Evolutionary conservation across 2,329 filamentous ascomycete species (phyloP).

Genomic region (Stromatinia cepivora): DNA sequence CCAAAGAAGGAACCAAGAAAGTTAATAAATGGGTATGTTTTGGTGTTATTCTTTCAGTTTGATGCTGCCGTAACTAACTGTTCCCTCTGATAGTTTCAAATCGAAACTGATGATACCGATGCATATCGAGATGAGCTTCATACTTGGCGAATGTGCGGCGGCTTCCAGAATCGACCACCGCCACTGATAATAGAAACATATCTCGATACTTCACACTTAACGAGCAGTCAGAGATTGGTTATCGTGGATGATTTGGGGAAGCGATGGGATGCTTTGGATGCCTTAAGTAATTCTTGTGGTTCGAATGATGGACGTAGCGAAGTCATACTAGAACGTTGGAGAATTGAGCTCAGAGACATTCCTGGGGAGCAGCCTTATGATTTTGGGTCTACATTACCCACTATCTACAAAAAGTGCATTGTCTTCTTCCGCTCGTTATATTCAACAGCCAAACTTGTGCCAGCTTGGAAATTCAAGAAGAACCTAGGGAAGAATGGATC

Average conservation of each 20-base stretch:
- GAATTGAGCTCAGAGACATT: slow-evolving; percentile 71
- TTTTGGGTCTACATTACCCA: slow-evolving; percentile 69
- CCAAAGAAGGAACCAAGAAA: slow-evolving; percentile 58
- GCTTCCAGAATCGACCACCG: slow-evolving; percentile 73
- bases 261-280: slow-evolving; percentile 87
- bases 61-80: background rate
- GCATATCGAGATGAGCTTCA: slow-evolving; percentile 78
- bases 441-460: slow-evolving; percentile 76
- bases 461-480: slow-evolving; percentile 79
- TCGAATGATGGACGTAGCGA: slow-evolving; percentile 49
- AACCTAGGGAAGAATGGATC: slow-evolving; percentile 68
- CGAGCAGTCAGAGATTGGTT: slow-evolving; percentile 82
- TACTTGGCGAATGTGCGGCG: slow-evolving; percentile 78
- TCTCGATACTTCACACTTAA: slow-evolving; percentile 75
- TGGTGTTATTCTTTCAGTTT: background rate
- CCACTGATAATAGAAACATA: slow-evolving; percentile 89
- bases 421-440: slow-evolving; percentile 90
- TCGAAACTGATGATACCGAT: slow-evolving; percentile 90
- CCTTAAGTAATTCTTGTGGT: slow-evolving; percentile 65
- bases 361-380: slow-evolving; percentile 52
- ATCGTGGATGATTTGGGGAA: slow-evolving; percentile 86
- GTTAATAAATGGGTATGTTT: slow-evolving; percentile 81
- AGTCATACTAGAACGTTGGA: slow-evolving; percentile 89
- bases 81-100: slow-evolving; percentile 70
- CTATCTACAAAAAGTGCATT: slow-evolving; percentile 95